Evolutionary conservation across 1,284 basidiomycete genomes (phyloP), one percentile per base, ranked within the genome.

Genomic region (Puccinia hordei): DNA sequence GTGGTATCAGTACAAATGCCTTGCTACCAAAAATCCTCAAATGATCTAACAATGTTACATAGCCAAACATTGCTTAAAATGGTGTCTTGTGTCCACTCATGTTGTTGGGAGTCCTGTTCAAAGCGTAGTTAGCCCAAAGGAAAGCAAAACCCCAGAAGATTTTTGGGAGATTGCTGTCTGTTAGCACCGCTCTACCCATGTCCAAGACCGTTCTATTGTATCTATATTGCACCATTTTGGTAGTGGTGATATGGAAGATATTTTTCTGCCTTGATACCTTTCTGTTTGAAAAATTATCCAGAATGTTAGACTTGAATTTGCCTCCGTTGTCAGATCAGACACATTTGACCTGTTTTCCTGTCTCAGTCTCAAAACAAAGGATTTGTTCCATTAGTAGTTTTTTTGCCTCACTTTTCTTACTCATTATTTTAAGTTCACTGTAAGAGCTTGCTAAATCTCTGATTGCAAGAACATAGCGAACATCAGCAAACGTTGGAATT

Each of bases 271-370:
- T 46, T 74, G 27, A 74, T 74, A 5, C 73, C 73, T 46, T 78
- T 69, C 0, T 13, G 0, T 10, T 19, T 41, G 0, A 59, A 12
- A 30, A 53, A 78, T 5, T 35, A 0, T 6, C 51, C 0, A 78
- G 24, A 38, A 33, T 30, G 8, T 68, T 77, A 22, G 22, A 33
- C 6, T 46, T 33, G 30, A 66, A 76, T 76, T 76, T n/a, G 19
- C 75, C 75, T 1, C 75, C 75, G n/a, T 68, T 68, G 38, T 77
- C 46, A 2, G 51, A 49, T 53, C 38, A 17, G 6, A 77, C 17
- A 12, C 27, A 41, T 35, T 68, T 77, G n/a, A 77, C 27, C 46
- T 77, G 49, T 17, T 49, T 33, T 38, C 33, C 33, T 61, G 63
- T 55, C 9, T 19, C 59, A 19, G 19, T 51, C 35, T 77, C 63